These are phyloP conservation scores for Collybia sp. DNA, from an alignment of 768 basidiomycete species.

Conservation along the genomic window DNA sequence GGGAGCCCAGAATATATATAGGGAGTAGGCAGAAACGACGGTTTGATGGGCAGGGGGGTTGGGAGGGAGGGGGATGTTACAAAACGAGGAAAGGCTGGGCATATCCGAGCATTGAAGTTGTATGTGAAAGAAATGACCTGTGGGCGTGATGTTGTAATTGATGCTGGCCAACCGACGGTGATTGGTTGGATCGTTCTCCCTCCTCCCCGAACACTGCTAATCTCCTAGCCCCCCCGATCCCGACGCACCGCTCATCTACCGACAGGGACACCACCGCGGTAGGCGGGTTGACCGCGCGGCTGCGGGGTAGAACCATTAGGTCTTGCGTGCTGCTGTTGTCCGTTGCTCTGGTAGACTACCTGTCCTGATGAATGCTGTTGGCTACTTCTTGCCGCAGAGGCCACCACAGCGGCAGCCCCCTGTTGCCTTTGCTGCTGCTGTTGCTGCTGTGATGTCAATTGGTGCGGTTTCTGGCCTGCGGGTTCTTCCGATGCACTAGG, in stretches of 20 bases:
- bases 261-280: constrained; percentile 33
- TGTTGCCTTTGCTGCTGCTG: constrained; percentile 28
- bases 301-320: constrained; percentile 17
- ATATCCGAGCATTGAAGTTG: constrained; percentile 4
- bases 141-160: constrained; percentile 1
- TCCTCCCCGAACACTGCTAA: constrained; percentile 1
- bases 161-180: constrained; percentile 9
- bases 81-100: constrained; percentile 6
- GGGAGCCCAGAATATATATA: constrained; percentile 11
- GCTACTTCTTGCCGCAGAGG: constrained; percentile 17
- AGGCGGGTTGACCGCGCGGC: constrained; percentile 23
- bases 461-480: constrained; percentile 23
- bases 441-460: constrained; percentile 28
- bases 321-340: constrained; percentile 18
- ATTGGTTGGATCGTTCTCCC: constrained; percentile 7
- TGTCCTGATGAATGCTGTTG: constrained; percentile 22
- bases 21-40: constrained; percentile 3
- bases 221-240: not conserved
- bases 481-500: constrained; percentile 52
- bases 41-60: not conserved
- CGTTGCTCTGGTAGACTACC: constrained; percentile 32
- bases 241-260: constrained; percentile 23
- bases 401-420: constrained; percentile 10
- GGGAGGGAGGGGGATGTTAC: constrained; percentile 7
- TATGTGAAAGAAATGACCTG: constrained; percentile 5